Conservation (phyloP, 2,329 filamentous ascomycete species). For the Epichloe baconii region DNA sequence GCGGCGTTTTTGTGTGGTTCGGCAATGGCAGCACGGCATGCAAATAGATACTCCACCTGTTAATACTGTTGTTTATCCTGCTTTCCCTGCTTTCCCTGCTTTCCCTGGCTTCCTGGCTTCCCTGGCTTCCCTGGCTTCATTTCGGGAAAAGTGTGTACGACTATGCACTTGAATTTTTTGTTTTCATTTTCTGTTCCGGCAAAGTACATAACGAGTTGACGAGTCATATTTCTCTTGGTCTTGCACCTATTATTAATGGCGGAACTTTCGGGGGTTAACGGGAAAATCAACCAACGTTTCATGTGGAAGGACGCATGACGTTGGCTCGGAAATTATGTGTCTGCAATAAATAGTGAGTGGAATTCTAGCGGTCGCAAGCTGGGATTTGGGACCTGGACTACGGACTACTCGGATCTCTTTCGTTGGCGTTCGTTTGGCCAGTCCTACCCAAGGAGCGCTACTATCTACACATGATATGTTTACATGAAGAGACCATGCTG, state of each 20-base stretch:
- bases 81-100: neutral
- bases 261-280: neutral
- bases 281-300: neutral
- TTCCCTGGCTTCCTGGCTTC: neutral
- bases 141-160: constrained; percentile 1
- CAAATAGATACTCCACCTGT: constrained; percentile 3
- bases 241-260: neutral
- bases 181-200: neutral
- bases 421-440: too few species aligned
- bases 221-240: constrained; percentile 1
- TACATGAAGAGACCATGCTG: too few species aligned
- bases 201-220: constrained; percentile 1
- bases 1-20: neutral
- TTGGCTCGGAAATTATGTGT: neutral
- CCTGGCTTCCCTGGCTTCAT: neutral
- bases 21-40: neutral
- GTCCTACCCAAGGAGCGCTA: too few species aligned
- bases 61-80: neutral
- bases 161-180: neutral
- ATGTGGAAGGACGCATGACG: neutral
- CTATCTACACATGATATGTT: too few species aligned
- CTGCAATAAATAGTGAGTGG: neutral
- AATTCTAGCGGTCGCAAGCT: neutral
- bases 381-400: neutral
- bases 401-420: too few species aligned